phyloP scores from a whole-genome alignment of 768 basidiomycete genomes.

The Trametes sanguinea region DNA sequence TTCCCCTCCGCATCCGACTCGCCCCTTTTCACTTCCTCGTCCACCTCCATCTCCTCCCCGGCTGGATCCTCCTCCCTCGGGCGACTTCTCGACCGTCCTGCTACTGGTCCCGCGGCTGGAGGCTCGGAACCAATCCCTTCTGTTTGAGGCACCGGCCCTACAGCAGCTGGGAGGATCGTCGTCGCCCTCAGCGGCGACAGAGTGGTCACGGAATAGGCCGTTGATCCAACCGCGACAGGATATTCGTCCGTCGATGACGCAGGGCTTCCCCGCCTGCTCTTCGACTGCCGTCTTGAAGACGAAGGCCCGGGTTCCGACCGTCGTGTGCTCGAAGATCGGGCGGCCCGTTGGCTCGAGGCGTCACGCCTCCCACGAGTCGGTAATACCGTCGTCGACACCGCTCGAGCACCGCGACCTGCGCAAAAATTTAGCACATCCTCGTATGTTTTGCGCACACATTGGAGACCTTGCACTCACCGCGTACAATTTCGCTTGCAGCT shows the following conservation, averaged over 20 bases:
- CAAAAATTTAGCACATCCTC: slow-evolving; percentile 1
- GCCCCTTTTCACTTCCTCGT: background rate
- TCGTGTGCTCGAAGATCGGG: slow-evolving; percentile 2
- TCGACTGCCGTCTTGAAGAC: background rate
- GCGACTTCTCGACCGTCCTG: background rate
- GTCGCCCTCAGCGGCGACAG: slow-evolving; percentile 17
- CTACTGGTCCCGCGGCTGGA: background rate
- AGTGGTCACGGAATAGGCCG: slow-evolving; percentile 21
- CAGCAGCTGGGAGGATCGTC: slow-evolving; percentile 13
- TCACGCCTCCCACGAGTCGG: background rate
- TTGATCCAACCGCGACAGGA: slow-evolving; percentile 18
- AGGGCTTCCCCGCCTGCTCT: slow-evolving; percentile 15
- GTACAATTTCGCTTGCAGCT: background rate
- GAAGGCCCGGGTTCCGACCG: slow-evolving; percentile 13
- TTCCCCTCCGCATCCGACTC: slow-evolving; percentile 13
- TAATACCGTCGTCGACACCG: background rate
- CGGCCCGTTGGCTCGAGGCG: background rate
- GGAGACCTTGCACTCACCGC: slow-evolving; percentile 4
- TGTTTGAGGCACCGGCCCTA: background rate
- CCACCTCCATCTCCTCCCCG: background rate
- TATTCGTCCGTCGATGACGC: slow-evolving; percentile 12
- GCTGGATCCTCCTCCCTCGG: background rate
- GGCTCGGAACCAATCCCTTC: background rate
- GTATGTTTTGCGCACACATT: background rate
- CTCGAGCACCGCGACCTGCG: slow-evolving; percentile 6